Evolutionary conservation across 2,329 filamentous ascomycete genomes (phyloP), one percentile per base, ranked within the genome.

Genomic region (Aspergillus sclerotialis): DNA sequence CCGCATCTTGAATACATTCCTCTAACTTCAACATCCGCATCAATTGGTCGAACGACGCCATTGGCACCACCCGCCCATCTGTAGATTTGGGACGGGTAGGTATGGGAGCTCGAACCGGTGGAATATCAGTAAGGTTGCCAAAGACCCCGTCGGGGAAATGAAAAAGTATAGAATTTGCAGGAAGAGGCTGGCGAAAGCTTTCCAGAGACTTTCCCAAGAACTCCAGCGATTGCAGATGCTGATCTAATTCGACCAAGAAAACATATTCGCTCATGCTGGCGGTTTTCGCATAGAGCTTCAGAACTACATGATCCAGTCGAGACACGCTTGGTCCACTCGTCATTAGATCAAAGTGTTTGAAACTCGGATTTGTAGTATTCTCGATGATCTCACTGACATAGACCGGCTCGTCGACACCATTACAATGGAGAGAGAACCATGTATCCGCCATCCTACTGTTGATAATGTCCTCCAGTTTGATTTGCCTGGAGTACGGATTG

Each of bases 1-100:
- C 65, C 2, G 88, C 88, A 59, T 96, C 90, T 55, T 93, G 87
- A 15, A 95, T 85, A 35, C 88, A 94, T 55, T 84, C 85, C 43
- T 94, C 87, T 11, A 96, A 71, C 38, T 89, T 94, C 5, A 85
- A 82, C 8, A 96, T 70, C 40, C 84, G 82, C 80, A 95, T 90
- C 13, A 96, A 69, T 2, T 84, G 78, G 52, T 87, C 88, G 58
- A 94, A 95, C 0, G 88, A 88, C 0, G 87, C 88, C 0, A 83
- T 88, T 0, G 75, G 54, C n/a, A 75, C 65, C 0, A 75, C 56
- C 2, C 67, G 47, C 1, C 70, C 60, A 5, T 72, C 69, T 15
- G 74, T 65, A 33, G 49, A 58, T 8, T 58, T 53, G 4, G 54
- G 47, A 27, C 40, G 48, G 40, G 27, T 36, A 12, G 43, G 16